Base-by-base conservation (phyloP, 441 rosid genomes). In the Corymbia calophylla region DNA sequence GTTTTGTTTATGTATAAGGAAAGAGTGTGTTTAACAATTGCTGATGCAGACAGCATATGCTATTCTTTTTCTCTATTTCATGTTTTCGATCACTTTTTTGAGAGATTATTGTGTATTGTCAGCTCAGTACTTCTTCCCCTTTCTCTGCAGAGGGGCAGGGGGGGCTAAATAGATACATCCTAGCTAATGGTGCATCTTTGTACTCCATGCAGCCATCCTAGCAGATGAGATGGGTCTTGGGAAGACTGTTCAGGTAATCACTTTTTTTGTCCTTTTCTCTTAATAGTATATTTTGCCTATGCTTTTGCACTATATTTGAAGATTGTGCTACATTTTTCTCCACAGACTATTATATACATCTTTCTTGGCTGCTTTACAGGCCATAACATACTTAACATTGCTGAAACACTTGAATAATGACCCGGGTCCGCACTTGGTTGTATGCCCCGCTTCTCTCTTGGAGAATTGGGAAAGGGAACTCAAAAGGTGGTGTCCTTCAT, bases 151-250 rank as follows among this genome's bases (percentile, higher is more conserved):
- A 54, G 66, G 66, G 44, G 66, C 88, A 86, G 60, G 66, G 66
- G 48, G 66, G 56, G n/a, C 49, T 54, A 86, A 31, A 19, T 89
- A n/a, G 53, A 70, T 54, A n/a, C 87, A 51, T 89, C 82, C 70
- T 54, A 16, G 32, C 77, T 92, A 88, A 44, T 90, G 88, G 89
- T 90, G 89, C 77, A 86, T 82, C 80, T 93, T 90, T 91, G 55
- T 88, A 29, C 89, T 86, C 48, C 39, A 53, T 96, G 95, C 95
- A 97, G 99, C 99, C 91, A 95, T 97, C 94, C 93, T 97, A 93
- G 99, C 99, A 16, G 99, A 97, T 92, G 99, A 98, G 94, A 98
- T 96, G 99, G 99, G 99, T 91, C 98, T 98, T 68, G 99, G 99
- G 90, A 98, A 97, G 95, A 98, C 99, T 88, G 95, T 98, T 92